Conservation (phyloP, 2,329 filamentous ascomycete species). For the Fonsecaea nubica region DNA sequence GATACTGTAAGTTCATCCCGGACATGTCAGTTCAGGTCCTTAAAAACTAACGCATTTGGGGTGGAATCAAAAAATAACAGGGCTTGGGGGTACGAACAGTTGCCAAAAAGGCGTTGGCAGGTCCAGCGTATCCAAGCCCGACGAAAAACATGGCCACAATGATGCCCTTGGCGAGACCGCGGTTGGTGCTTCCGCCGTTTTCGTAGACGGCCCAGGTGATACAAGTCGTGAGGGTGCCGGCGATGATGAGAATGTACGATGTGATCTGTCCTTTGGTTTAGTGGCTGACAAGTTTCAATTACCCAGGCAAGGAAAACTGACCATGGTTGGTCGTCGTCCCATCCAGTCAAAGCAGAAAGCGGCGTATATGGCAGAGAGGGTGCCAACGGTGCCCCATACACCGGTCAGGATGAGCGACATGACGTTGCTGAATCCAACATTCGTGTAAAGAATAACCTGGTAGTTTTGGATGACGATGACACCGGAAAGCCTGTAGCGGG, state of each 20-base stretch:
- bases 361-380: conserved; percentile 71
- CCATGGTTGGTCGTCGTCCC: conserved; percentile 64
- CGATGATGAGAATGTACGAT: conserved; percentile 20
- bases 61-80: background rate
- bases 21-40: background rate
- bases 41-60: background rate
- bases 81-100: conserved; percentile 15
- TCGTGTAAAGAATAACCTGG: conserved; percentile 76
- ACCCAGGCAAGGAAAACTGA: conserved; percentile 64
- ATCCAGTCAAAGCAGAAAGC: conserved; percentile 62
- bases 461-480: conserved; percentile 92
- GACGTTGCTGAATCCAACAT: conserved; percentile 55
- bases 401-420: conserved; percentile 72
- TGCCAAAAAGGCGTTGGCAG: conserved; percentile 20
- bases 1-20: conserved; percentile 8
- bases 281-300: conserved; percentile 51
- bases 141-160: conserved; percentile 22
- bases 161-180: conserved; percentile 15
- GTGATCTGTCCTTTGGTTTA: conserved; percentile 6
- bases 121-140: conserved; percentile 15
- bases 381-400: conserved; percentile 90
- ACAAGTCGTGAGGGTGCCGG: conserved; percentile 1
- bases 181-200: conserved; percentile 15
- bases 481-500: conserved; percentile 15
- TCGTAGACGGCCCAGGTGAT: conserved; percentile 21